Base-by-base conservation (phyloP, 2,329 filamentous ascomycete species). In the Dactylonectria macrodidyma region DNA sequence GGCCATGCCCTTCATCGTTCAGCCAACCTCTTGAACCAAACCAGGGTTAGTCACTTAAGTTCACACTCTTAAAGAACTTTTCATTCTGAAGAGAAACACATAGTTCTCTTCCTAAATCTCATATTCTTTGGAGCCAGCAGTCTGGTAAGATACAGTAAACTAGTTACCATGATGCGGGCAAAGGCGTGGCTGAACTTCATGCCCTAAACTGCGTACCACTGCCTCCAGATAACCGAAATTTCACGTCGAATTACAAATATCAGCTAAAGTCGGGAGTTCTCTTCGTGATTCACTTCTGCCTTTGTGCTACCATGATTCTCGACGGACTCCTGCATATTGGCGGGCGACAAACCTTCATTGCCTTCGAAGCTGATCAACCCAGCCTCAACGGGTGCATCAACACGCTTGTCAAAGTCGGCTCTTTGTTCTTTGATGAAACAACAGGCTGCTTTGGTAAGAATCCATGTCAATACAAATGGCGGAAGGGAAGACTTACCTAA, bases 261-360 rank as follows among this genome's bases (percentile, higher is more conserved):
- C 14, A 46, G 41, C 41, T 46, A 46, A 46, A 46, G 41, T 46
- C n/a, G 41, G 41, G 14, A 5, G 41, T 19, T 46, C n/a, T 46
- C 41, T 46, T 46, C 41, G n/a, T 46, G 41, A 46, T 46, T 46
- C 41, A 46, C 41, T 46, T 46, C 41, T 46, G 41, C 41, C 41
- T 46, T 46, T n/a, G 41, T 19, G 41, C 19, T 46, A 46, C 41
- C 5, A n/a, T n/a, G n/a, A 46, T 46, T 46, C 14, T 46, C 41
- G 41, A 46, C 41, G 19, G 41, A 46, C 41, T n/a, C 41, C 41
- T 19, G 41, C 41, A 46, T 46, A 46, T 46, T 46, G 41, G 41
- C 41, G 41, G 41, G 41, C 41, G 41, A 46, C 41, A 46, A 46
- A 46, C 41, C 19, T 46, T 46, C 7, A 46, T 46, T 46, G 16